phyloP scores from a whole-genome alignment of 1,139 yeast species.

The Yamadazyma membranifaciens region DNA sequence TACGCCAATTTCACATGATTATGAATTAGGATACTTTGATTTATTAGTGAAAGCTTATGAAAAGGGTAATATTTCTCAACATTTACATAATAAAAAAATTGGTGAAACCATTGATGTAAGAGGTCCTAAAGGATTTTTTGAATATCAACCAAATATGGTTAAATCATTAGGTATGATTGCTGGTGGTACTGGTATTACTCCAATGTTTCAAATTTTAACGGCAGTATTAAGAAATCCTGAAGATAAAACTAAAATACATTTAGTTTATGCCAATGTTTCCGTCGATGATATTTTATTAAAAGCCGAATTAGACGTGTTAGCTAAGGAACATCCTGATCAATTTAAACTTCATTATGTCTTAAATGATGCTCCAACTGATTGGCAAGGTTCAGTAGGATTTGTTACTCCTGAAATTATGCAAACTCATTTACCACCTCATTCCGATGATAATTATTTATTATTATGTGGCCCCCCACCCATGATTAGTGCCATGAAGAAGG shows the following conservation, averaged over 20 bases:
- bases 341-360: slow-evolving; percentile 77
- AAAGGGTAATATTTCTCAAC: slow-evolving; percentile 81
- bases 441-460: slow-evolving; percentile 66
- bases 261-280: slow-evolving; percentile 78
- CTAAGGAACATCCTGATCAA: slow-evolving; percentile 67
- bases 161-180: slow-evolving; percentile 81
- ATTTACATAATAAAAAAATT: slow-evolving; percentile 60
- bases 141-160: slow-evolving; percentile 80
- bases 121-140: slow-evolving; percentile 94
- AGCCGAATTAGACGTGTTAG: slow-evolving; percentile 69
- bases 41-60: slow-evolving; percentile 90
- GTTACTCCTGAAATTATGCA: slow-evolving; percentile 68
- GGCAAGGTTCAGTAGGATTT: slow-evolving; percentile 60
- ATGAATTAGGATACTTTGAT: slow-evolving; percentile 84
- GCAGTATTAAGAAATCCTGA: slow-evolving; percentile 68
- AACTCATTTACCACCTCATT: slow-evolving; percentile 56
- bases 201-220: slow-evolving; percentile 81
- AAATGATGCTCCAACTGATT: slow-evolving; percentile 56
- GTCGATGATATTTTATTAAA: slow-evolving; percentile 76
- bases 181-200: slow-evolving; percentile 97
- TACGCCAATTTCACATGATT: slow-evolving; percentile 90
- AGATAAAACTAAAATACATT: slow-evolving; percentile 81
- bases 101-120: slow-evolving; percentile 51
- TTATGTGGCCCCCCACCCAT: slow-evolving; percentile 93
- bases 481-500: slow-evolving; percentile 82